Conservation (phyloP, 2,329 filamentous ascomycete genomes). For the Myriosclerotinia duriaeana region DNA sequence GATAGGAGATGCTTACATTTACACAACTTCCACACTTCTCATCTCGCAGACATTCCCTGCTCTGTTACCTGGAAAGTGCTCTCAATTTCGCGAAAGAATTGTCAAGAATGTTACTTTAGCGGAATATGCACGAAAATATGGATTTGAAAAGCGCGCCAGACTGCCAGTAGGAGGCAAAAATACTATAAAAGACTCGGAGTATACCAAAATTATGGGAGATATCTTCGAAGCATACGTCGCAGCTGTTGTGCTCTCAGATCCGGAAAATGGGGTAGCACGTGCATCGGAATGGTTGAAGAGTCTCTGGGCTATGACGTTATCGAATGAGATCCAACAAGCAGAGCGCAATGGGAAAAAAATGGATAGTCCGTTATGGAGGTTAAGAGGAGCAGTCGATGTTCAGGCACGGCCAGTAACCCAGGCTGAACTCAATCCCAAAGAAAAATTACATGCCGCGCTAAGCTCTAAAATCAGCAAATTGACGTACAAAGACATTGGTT, state of each 20-base stretch:
- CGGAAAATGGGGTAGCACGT: slow-evolving; percentile 57
- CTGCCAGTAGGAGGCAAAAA: slow-evolving; percentile 41
- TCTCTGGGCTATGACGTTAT: slow-evolving; percentile 69
- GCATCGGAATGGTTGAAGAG: slow-evolving; percentile 70
- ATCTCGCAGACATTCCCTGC: slow-evolving; percentile 71
- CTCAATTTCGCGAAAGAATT: slow-evolving; percentile 74
- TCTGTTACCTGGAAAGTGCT: slow-evolving; percentile 65
- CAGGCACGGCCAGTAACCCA: slow-evolving; percentile 10
- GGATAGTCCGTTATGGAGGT: slow-evolving; percentile 38
- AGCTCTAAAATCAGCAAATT: slow-evolving; percentile 55
- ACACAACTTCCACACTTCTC: slow-evolving; percentile 71
- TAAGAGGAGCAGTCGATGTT: slow-evolving; percentile 28
- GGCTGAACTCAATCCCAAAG: slow-evolving; percentile 49
- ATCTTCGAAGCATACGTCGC: slow-evolving; percentile 90
- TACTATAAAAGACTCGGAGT: slow-evolving; percentile 47
- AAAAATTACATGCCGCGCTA: slow-evolving; percentile 52
- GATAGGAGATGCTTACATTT: slow-evolving; percentile 82
- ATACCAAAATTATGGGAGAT: slow-evolving; percentile 76
- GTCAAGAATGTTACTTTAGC: slow-evolving; percentile 79
- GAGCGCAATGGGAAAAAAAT: slow-evolving; percentile 36
- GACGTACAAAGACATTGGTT: slow-evolving; percentile 58
- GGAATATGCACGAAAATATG: slow-evolving; percentile 67
- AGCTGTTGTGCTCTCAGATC: slow-evolving; percentile 69
- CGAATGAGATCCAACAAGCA: slow-evolving; percentile 50
- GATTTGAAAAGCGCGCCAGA: slow-evolving; percentile 63